Conservation (phyloP, 2,329 filamentous ascomycete genomes). For the Curvularia spicifera region DNA sequence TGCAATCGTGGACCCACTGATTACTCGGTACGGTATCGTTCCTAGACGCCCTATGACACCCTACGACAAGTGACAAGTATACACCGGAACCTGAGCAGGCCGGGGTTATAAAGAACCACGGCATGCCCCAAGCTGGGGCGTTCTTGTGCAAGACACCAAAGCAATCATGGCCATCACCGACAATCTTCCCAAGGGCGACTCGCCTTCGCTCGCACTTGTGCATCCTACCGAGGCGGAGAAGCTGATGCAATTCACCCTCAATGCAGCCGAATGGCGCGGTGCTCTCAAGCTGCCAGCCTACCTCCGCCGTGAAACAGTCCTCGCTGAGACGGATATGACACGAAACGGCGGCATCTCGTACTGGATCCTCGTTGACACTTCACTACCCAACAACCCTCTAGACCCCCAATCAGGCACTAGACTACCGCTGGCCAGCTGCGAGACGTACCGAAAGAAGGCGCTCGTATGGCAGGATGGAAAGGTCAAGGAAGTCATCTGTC, state of each 20-base stretch:
- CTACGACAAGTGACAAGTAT: slow-evolving; percentile 15
- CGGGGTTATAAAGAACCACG: slow-evolving; percentile 3
- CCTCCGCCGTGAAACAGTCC: slow-evolving; percentile 62
- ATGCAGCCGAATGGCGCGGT: slow-evolving; percentile 65
- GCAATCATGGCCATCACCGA: slow-evolving; percentile 35
- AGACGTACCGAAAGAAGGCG: slow-evolving; percentile 60
- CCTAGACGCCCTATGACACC: slow-evolving; percentile 10
- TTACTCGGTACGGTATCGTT: slow-evolving; percentile 11
- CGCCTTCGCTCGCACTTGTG: slow-evolving; percentile 60
- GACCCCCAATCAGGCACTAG: slow-evolving; percentile 48
- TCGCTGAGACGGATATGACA: slow-evolving; percentile 60
- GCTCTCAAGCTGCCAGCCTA: slow-evolving; percentile 62
- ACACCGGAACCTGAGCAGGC: slow-evolving; percentile 2
- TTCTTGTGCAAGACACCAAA: background rate
- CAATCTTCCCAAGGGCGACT: slow-evolving; percentile 56
- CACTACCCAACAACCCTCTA: slow-evolving; percentile 40
- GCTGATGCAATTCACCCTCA: slow-evolving; percentile 59
- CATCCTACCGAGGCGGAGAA: slow-evolving; percentile 63
- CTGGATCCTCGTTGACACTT: slow-evolving; percentile 65
- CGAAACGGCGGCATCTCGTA: slow-evolving; percentile 62
- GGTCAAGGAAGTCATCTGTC: slow-evolving; percentile 65
- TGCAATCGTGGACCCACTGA: slow-evolving; percentile 5
- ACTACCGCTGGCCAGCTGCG: slow-evolving; percentile 63
- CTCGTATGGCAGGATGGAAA: slow-evolving; percentile 55
- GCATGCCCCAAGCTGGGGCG: background rate